Evolutionary conservation across 192 early-diverging fungal genomes (phyloP), one percentile per base, ranked within the genome.

Genomic region (Rhizoclosmatium sp.): DNA sequence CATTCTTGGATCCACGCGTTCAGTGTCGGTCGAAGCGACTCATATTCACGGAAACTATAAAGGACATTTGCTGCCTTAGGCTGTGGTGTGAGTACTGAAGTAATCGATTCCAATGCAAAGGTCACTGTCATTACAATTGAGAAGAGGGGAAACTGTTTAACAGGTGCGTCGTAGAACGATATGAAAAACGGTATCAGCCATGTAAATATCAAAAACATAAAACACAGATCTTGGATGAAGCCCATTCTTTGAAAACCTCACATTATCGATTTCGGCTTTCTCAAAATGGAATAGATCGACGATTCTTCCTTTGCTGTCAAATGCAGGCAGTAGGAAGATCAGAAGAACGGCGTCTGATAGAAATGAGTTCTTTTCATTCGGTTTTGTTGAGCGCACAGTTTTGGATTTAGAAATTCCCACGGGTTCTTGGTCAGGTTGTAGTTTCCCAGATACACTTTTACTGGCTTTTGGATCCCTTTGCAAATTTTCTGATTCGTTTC

Each of bases 41-140:
- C 72, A 62, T 75, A 75, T 62, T 75, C 72, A 0, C 21, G n/a
- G 42, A 65, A 41, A 51, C 16, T 62, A 44, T 10, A 62, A 5
- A 44, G 41, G 2, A 19, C 16, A 10, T 40, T 49, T 2, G 59
- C 2, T 2, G 7, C 7, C 5, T 62, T 40, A n/a, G 59, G 60
- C 3, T 64, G 72, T 19, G 72, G 72, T 4, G 72, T 75, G 16
- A 75, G 42, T 2, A 62, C 12, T 16, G 72, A 21, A 1, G 62
- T 44, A 2, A 49, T n/a, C 10, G 72, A 46, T n/a, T 75, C 72
- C 31, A 59, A 16, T 3, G 51, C 70, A 71, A 59, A 59, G 3
- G 47, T 2, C 14, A 59, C 70, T 39, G 12, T 58, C 41, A 56
- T n/a, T 0, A 23, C 12, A 4, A 41, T 46, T 0, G 41, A 56